Evolutionary conservation across 169 alveolate species (phyloP).

Genomic region (Eimeria praecox): DNA sequence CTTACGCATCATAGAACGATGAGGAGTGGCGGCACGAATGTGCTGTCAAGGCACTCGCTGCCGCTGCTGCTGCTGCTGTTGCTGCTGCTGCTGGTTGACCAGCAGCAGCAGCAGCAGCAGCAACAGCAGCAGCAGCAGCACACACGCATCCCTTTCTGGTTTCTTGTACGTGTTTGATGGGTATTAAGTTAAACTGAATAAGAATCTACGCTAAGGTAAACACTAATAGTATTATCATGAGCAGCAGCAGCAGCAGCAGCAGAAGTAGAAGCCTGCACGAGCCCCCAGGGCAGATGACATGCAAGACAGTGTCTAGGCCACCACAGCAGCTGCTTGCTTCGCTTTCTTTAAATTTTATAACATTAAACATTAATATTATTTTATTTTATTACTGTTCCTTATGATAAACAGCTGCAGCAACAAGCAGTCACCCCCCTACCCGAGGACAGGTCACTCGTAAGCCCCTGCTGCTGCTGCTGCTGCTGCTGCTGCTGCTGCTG

Average conservation of each 20-base stretch:
- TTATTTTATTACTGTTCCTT: neutral
- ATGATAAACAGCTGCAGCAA: neutral
- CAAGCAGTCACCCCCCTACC: neutral
- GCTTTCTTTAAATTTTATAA: neutral
- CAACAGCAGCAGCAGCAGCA: neutral
- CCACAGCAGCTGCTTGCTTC: neutral
- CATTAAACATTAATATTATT: neutral
- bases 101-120: conserved; percentile 11
- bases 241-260: conserved; percentile 26
- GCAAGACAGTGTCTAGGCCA: conserved; percentile 15
- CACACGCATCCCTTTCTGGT: neutral
- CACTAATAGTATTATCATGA: neutral
- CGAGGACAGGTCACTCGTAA: conserved; percentile 10
- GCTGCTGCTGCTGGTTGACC: neutral
- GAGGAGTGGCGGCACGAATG: neutral
- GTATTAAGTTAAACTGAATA: neutral
- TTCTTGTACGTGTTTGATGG: neutral
- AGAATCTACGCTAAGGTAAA: neutral
- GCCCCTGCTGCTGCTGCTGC: conserved; percentile 47
- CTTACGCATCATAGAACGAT: neutral
- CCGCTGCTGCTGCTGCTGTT: neutral
- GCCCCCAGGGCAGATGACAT: conserved; percentile 14
- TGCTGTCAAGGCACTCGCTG: neutral
- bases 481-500: no score
- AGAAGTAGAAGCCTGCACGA: conserved; percentile 23